Evolutionary conservation across 805 yeast genomes (phyloP).

Genomic region (Nakazawaea ernobii): DNA sequence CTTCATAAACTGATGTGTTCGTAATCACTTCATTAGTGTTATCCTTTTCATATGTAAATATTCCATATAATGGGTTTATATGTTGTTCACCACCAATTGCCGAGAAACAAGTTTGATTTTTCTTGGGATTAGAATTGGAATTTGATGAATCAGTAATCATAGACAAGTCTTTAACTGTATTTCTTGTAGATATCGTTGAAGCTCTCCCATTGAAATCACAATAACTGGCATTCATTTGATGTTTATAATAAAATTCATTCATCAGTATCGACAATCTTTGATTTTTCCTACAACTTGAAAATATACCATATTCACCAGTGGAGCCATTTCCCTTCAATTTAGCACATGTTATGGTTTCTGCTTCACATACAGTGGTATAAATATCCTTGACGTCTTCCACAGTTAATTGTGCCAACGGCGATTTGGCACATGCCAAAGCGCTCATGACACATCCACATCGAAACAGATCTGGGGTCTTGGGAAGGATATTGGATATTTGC

Average conservation of each 20-base stretch:
- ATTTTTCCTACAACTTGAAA: conserved; percentile 31
- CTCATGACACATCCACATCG: conserved; percentile 40
- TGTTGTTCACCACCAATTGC: conserved; percentile 7
- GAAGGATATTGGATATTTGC: conserved; percentile 24
- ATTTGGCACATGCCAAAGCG: conserved; percentile 31
- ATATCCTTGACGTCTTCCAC: conserved; percentile 18
- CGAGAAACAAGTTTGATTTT: conserved; percentile 1
- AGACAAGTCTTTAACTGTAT: conserved; percentile 5
- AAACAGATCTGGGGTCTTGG: conserved; percentile 35
- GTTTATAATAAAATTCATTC: conserved; percentile 27
- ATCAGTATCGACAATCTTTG: conserved; percentile 37
- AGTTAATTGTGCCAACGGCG: conserved; percentile 19
- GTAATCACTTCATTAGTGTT: neutral
- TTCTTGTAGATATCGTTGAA: conserved; percentile 1
- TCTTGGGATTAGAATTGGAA: neutral
- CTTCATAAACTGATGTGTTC: neutral
- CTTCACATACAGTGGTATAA: conserved; percentile 29
- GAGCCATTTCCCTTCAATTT: conserved; percentile 29
- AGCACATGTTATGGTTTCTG: conserved; percentile 28
- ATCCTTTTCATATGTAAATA: neutral
- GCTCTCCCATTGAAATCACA: conserved; percentile 12
- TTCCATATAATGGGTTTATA: conserved; percentile 4
- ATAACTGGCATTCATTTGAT: conserved; percentile 17
- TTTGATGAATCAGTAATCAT: conserved; percentile 6
- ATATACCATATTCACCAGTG: conserved; percentile 35